Base-by-base conservation (phyloP, 2,329 filamentous ascomycete species). In the Calonectria multiphialidica region DNA sequence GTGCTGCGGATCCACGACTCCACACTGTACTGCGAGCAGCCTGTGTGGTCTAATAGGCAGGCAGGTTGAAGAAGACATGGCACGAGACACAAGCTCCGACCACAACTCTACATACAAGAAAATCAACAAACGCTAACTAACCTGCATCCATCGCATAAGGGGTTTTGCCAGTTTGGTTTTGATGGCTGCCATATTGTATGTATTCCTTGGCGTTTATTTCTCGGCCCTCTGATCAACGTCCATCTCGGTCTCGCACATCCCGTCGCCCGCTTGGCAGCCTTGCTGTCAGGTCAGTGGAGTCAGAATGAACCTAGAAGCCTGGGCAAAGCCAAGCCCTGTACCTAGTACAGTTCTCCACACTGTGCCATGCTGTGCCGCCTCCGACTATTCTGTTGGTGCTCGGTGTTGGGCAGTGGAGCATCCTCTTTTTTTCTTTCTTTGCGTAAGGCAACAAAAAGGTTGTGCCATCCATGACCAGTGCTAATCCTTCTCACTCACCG, bases 341-440 rank as follows among this genome's bases (percentile, higher is more conserved):
- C 59, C 67, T 33, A 30, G 37, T 16, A 28, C 21, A 47, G 30
- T 33, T 28, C 45, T 49, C 21, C 15, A 59, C 67, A 69, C 67
- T 69, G 67, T 69, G 45, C 30, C 44, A 47, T 23, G 62, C 45
- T 53, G 62, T 65, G 61, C 61, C 61, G 44, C 40, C 44, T 53
- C 45, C 18, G 33, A 40, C 33, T 53, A 25, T 53, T 42, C 57
- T 45, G 66, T 68, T 59, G 66, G 53, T 45, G 53, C 59, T 42
- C 30, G 37, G 30, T 44, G 44, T 57, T 57, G 37, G 49, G 47
- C 37, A 69, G 57, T 64, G 53, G 53, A 68, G 66, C 40, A 50
- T 25, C 21, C 21, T 61, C 16, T 61, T 25, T 45, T 66, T 53
- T 66, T 28, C 13, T 9, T 50, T 16, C n/a, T 59, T 33, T 30